Evolutionary conservation across 2,329 filamentous ascomycete genomes (phyloP), one percentile per base, ranked within the genome.

Genomic region (Xylaria sp.): DNA sequence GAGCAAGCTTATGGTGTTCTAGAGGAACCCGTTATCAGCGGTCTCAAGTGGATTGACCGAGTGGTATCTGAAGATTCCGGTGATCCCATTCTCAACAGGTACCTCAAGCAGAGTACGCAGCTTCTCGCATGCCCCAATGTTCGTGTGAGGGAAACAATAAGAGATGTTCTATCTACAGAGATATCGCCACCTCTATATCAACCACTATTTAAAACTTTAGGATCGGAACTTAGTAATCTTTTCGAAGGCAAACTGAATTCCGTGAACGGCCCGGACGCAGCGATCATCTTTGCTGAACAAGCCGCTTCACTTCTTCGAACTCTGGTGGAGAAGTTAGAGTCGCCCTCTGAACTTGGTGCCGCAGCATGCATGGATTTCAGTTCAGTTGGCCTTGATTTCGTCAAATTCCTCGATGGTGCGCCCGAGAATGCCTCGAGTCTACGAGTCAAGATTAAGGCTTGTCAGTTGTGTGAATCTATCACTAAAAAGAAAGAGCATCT

Each of bases 401-500:
- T 89, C 40, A 91, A 88, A 71, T 92, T 91, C 70, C 78, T 92
- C 48, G 87, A 91, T 70, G 85, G 86, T 5, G 79, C 87, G 9
- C 76, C 84, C 3, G 89, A 91, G 67, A 86, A 84, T 13, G 78
- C 83, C 9, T 87, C 84, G 71, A 87, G 85, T 23, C 76, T 91
- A 18, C 84, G 88, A 63, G 88, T 91, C 53, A 92, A 91, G 75
- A 91, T 91, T 74, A 89, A 90, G 73, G 87, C 91, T 48, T 92
- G 90, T 73, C 88, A 91, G 72, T 79, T 92, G 8, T 90, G 86
- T 68, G 90, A 92, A 72, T 85, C 86, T 3, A 86, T 92, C 40
- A 90, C 86, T 13, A 87, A 86, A 77, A 86, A 89, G 71, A 92
- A 91, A 73, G 90, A 92, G 73, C 86, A 91, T 60, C 80, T 92